Evolutionary conservation across 345 rosid species (phyloP).

Genomic region (Bruguiera sexangula): DNA sequence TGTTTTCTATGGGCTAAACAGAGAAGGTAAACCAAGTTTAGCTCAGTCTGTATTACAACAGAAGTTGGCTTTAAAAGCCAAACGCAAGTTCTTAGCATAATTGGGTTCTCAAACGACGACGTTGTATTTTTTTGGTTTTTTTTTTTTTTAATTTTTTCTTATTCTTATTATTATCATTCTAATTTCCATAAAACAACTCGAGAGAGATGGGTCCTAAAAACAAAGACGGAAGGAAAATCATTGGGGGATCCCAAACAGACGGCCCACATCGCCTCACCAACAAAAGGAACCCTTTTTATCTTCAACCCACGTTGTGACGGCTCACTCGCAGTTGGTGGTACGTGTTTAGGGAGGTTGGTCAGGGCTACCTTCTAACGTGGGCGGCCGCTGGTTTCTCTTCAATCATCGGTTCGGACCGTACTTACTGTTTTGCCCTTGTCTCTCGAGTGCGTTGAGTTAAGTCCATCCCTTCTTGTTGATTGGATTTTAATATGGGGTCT

Average conservation of each 20-base stretch:
- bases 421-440: conserved; percentile 36
- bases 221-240: conserved; percentile 3
- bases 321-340: conserved; percentile 50
- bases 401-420: conserved; percentile 34
- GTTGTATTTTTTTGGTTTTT: too few species aligned
- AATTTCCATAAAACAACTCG: neutral
- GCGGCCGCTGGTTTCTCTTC: conserved; percentile 33
- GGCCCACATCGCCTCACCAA: conserved; percentile 25
- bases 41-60: conserved; percentile 47
- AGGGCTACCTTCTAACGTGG: conserved; percentile 17
- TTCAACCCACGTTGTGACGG: conserved; percentile 50
- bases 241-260: conserved; percentile 28
- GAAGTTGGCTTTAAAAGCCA: conserved; percentile 46
- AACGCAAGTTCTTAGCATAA: conserved; percentile 37
- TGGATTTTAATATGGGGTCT: too few species aligned
- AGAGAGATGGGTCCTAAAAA: conserved; percentile 13
- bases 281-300: neutral
- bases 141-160: too few species aligned
- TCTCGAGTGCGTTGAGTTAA: neutral
- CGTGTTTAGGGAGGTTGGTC: neutral
- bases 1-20: conserved; percentile 59
- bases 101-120: too few species aligned
- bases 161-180: too few species aligned
- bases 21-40: conserved; percentile 68
- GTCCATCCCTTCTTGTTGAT: too few species aligned